Evolutionary conservation across 2,329 filamentous ascomycete species (phyloP).

Genomic region (Pseudonectria buxi): DNA sequence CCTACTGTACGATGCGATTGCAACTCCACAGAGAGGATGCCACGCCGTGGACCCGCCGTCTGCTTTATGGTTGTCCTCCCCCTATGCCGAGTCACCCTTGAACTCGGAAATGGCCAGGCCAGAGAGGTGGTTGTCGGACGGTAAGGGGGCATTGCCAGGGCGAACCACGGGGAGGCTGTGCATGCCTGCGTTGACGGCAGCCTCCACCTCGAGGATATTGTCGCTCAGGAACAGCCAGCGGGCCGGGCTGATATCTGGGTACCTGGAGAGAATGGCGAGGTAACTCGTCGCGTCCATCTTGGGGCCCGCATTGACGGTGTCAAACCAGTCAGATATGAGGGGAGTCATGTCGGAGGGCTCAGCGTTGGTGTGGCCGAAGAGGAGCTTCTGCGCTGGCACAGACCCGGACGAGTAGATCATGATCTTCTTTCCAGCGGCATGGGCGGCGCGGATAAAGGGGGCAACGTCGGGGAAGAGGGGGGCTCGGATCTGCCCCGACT

Average conservation of each 20-base stretch:
- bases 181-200: constrained; percentile 58
- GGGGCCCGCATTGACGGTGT: constrained; percentile 72
- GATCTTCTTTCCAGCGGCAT: constrained; percentile 47
- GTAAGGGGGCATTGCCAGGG: constrained; percentile 63
- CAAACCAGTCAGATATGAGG: constrained; percentile 62
- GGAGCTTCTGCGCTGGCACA: constrained; percentile 71
- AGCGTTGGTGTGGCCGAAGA: constrained; percentile 62
- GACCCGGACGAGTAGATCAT: constrained; percentile 80
- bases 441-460: constrained; percentile 55
- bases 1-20: constrained; percentile 1
- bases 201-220: constrained; percentile 63
- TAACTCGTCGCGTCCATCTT: constrained; percentile 67
- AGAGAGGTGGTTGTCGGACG: constrained; percentile 37
- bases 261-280: constrained; percentile 47
- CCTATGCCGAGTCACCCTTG: constrained; percentile 17
- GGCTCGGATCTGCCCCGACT: constrained; percentile 60
- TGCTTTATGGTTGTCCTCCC: constrained; percentile 11
- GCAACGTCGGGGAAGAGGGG: constrained; percentile 70
- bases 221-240: constrained; percentile 76
- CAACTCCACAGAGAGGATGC: constrained; percentile 16
- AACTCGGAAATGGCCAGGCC: constrained; percentile 30
- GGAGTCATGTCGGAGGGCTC: constrained; percentile 52
- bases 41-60: constrained; percentile 11
- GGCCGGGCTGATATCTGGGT: constrained; percentile 36
- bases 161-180: constrained; percentile 54